Percentiles rank a stretch among this genome's conserved stretches.
These are phyloP conservation scores for Magnaporthiopsis poae DNA, from an alignment of 2,329 filamentous ascomycete species.

Conservation along the genomic window DNA sequence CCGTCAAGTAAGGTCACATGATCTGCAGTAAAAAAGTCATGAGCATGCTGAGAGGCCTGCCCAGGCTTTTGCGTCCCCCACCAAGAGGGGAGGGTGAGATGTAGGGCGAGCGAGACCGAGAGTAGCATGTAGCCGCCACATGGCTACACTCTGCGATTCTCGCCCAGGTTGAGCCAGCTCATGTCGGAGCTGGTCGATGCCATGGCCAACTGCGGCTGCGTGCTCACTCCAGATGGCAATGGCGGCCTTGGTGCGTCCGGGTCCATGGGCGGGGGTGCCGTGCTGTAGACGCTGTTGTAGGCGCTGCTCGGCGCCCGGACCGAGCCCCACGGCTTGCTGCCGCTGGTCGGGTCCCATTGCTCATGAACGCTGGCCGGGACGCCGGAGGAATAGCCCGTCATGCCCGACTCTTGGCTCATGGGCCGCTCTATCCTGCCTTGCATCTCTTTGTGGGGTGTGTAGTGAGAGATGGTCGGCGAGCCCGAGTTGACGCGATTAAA, in stretches of 20 bases:
- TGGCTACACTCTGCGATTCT: slow-evolving; percentile 15
- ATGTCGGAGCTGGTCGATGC: slow-evolving; percentile 53
- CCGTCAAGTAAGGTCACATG: slow-evolving; percentile 2
- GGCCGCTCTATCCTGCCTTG: slow-evolving; percentile 52
- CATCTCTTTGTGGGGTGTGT: slow-evolving; percentile 43
- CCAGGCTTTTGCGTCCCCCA: neutral
- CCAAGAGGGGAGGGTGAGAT: neutral
- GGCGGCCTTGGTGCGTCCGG: slow-evolving; percentile 19
- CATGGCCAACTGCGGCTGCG: slow-evolving; percentile 40
- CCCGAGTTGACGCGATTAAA: slow-evolving; percentile 58
- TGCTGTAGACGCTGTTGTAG: slow-evolving; percentile 36
- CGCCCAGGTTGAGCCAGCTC: slow-evolving; percentile 70
- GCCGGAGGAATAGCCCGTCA: slow-evolving; percentile 52
- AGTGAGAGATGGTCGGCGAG: slow-evolving; percentile 59
- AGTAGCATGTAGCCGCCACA: neutral
- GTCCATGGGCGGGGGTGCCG: slow-evolving; percentile 25
- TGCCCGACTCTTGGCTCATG: slow-evolving; percentile 36
- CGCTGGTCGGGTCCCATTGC: slow-evolving; percentile 39
- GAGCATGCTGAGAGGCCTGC: neutral
- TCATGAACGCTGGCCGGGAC: slow-evolving; percentile 55
- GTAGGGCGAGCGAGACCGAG: neutral
- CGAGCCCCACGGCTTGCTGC: slow-evolving; percentile 36
- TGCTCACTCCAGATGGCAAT: slow-evolving; percentile 29
- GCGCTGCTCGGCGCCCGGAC: slow-evolving; percentile 42
- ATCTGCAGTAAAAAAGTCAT: neutral